phyloP scores from a whole-genome alignment of 2,329 filamentous ascomycete genomes.

The Rutstroemia sp. region DNA sequence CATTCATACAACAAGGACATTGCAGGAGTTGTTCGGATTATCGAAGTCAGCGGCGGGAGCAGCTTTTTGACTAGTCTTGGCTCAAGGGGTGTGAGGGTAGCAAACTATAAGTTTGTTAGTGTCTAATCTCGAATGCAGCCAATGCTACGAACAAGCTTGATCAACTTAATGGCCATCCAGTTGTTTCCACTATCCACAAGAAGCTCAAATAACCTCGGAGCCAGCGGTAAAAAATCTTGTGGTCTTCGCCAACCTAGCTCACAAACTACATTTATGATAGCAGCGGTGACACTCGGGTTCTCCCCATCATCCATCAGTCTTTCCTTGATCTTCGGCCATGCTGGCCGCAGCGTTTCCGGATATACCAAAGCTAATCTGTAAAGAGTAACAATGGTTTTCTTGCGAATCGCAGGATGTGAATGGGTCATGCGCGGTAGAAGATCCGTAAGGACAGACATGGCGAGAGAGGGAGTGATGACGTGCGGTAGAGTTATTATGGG shows the following conservation, averaged over 20 bases:
- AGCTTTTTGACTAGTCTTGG: slow-evolving; percentile 87
- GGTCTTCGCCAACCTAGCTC: slow-evolving; percentile 92
- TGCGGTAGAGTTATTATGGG: slow-evolving; percentile 89
- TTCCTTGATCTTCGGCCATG: slow-evolving; percentile 97
- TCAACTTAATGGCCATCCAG: slow-evolving; percentile 99
- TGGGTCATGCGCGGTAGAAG: slow-evolving; percentile 80
- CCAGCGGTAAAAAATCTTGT: slow-evolving; percentile 86
- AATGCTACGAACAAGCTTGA: slow-evolving; percentile 67
- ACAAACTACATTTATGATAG: slow-evolving; percentile 94
- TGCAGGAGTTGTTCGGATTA: slow-evolving; percentile 89
- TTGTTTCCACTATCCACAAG: slow-evolving; percentile 91
- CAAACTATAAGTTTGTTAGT: slow-evolving; percentile 57
- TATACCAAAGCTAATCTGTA: slow-evolving; percentile 95
- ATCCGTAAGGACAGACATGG: slow-evolving; percentile 81
- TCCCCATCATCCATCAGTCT: slow-evolving; percentile 83
- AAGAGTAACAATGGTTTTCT: slow-evolving; percentile 92
- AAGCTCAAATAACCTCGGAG: slow-evolving; percentile 85
- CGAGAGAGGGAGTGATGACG: slow-evolving; percentile 85
- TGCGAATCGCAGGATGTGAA: slow-evolving; percentile 76
- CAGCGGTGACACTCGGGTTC: slow-evolving; percentile 87
- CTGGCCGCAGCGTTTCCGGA: slow-evolving; percentile 82
- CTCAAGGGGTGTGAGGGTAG: slow-evolving; percentile 85
- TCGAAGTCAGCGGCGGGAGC: slow-evolving; percentile 79
- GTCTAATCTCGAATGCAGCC: slow-evolving; percentile 56
- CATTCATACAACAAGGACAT: slow-evolving; percentile 99